phyloP scores from a whole-genome alignment of 306 rosid species.

The Lathyrus aphaca region DNA sequence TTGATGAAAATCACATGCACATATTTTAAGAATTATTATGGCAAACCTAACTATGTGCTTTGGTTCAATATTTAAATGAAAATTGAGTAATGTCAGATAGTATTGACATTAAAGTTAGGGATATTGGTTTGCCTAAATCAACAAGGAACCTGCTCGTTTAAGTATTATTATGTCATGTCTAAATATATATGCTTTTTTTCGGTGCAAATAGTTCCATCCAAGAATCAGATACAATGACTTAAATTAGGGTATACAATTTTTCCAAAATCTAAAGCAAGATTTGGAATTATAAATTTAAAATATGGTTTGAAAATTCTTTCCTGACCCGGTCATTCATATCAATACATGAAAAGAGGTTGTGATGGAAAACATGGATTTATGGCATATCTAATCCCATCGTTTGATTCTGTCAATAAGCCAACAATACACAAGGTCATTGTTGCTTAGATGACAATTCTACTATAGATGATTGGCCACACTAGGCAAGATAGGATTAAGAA shows the following conservation, averaged over 20 bases:
- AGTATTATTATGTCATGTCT: neutral
- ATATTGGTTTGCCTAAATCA: neutral
- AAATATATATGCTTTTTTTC: conserved; percentile 1
- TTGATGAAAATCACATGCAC: neutral
- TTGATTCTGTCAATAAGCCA: neutral
- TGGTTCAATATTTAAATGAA: neutral
- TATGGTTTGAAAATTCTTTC: neutral
- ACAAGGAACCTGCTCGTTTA: conserved; percentile 3
- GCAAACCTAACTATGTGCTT: neutral
- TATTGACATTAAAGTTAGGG: neutral
- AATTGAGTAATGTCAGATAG: conserved; percentile 9
- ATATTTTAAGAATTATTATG: neutral
- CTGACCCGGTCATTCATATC: neutral
- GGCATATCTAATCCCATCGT: neutral
- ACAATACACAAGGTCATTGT: conserved; percentile 6
- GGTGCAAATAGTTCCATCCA: neutral
- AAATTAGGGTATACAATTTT: neutral
- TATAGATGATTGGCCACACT: neutral
- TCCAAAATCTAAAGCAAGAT: neutral
- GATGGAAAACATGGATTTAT: conserved; percentile 14
- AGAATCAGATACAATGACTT: conserved; percentile 9
- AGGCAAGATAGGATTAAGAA: neutral
- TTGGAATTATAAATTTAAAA: conserved; percentile 5
- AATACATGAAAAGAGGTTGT: neutral
- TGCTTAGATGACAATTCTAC: neutral